Evolutionary conservation across 1,284 basidiomycete species (phyloP).

Genomic region (Xerocomus cyaneibrunnescens): DNA sequence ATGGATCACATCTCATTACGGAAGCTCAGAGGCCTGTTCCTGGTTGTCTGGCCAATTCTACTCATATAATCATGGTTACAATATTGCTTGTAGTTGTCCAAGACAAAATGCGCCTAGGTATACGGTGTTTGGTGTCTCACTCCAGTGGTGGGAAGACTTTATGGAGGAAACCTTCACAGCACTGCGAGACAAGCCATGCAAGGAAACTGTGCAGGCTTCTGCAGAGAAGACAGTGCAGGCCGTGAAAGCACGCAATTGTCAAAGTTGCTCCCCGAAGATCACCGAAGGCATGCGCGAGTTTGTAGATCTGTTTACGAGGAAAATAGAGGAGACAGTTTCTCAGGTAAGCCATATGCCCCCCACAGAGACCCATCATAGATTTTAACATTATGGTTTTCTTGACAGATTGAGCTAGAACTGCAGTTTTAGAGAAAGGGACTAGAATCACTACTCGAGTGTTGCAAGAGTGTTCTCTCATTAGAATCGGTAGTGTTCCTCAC

Average conservation of each 20-base stretch:
- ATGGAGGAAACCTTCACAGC: not conserved
- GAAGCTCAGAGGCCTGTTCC: too few relatives aligned
- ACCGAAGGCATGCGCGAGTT: conserved; percentile 2
- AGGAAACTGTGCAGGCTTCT: not conserved
- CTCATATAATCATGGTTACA: too few relatives aligned
- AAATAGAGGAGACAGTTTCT: not conserved
- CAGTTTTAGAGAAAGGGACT: not conserved
- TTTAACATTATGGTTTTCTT: not conserved
- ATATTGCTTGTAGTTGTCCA: conserved; percentile 10
- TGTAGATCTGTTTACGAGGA: not conserved
- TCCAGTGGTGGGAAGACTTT: conserved; percentile 16
- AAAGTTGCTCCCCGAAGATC: not conserved
- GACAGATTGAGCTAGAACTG: not conserved
- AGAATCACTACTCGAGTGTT: not conserved
- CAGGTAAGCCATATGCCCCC: not conserved
- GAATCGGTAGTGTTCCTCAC: too few relatives aligned
- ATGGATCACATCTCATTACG: too few relatives aligned
- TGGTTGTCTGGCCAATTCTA: too few relatives aligned
- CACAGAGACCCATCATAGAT: not conserved
- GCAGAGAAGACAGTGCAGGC: not conserved
- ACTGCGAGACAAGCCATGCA: conserved; percentile 11
- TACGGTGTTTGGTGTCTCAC: not conserved
- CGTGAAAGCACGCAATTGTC: not conserved
- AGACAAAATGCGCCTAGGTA: not conserved
- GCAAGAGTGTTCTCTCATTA: not conserved